These are phyloP conservation scores for Suillus fuscotomentosus DNA, from an alignment of 768 basidiomycete genomes.

Conservation along the genomic window DNA sequence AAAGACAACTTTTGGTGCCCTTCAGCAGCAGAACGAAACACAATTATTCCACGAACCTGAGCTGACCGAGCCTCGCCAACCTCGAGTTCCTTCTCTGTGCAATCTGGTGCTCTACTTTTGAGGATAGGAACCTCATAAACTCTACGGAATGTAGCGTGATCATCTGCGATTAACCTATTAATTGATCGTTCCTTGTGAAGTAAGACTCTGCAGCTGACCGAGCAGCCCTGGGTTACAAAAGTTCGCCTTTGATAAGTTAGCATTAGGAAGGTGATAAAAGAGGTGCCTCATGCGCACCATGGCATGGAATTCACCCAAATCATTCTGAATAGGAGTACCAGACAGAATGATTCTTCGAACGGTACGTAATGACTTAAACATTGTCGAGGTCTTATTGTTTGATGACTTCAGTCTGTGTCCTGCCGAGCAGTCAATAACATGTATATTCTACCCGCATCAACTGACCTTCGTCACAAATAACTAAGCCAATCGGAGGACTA, in stretches of 20 bases:
- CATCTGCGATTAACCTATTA: conserved; percentile 44
- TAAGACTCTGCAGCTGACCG: conserved; percentile 40
- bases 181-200: conserved; percentile 2
- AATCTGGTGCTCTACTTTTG: conserved; percentile 77
- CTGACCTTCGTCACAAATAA: conserved; percentile 93
- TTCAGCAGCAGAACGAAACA: background rate
- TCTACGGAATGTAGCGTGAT: conserved; percentile 71
- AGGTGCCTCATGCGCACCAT: conserved; percentile 61
- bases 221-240: conserved; percentile 94
- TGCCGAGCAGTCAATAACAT: conserved; percentile 24
- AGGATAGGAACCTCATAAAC: conserved; percentile 89
- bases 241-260: conserved; percentile 55
- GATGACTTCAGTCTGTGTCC: conserved; percentile 93
- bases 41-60: conserved; percentile 50
- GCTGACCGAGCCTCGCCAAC: conserved; percentile 73
- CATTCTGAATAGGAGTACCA: conserved; percentile 97
- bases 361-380: conserved; percentile 79
- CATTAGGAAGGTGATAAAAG: background rate
- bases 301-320: conserved; percentile 90
- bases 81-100: conserved; percentile 68
- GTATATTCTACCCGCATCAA: background rate
- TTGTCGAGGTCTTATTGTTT: conserved; percentile 83
- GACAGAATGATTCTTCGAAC: conserved; percentile 84
- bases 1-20: conserved; percentile 51
- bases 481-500: conserved; percentile 88